Evolutionary conservation across 148 eudicot genomes (phyloP), one percentile per base, ranked within the genome.

Genomic region (Rhododendron mucronatum): DNA sequence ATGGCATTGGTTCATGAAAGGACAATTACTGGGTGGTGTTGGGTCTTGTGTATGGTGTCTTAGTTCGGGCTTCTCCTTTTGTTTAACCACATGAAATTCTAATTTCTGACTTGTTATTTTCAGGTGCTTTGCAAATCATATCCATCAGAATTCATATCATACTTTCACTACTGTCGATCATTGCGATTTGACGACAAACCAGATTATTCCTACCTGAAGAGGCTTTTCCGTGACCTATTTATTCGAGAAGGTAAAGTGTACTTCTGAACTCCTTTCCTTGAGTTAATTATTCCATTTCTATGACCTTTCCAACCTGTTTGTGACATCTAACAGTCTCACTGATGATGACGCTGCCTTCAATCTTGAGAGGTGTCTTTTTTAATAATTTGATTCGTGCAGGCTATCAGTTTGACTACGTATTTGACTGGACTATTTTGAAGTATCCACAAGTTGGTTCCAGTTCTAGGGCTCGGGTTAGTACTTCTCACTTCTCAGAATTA

Each of bases 101-200:
- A 37, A 26, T 67, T 26, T 26, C 33, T 12, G 74, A 75, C 20
- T 21, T 84, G 2, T 75, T 82, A 41, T 53, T 80, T 45, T 41
- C 91, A 96, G 99, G 94, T 91, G 85, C 95, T 96, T 30, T 96
- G 98, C 92, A 97, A 94, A 92, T 92, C 91, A 82, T 90, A 91
- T 87, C 98, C 98, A 78, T 93, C 98, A 59, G 99, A 97, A 87
- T 97, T 97, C 90, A 94, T 93, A 76, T 95, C 98, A 26, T 97
- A 97, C 90, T 97, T 97, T 89, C 99, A 95, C 86, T 97, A 95
- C 85, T 97, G 99, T 65, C 98, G 99, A 47, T 97, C 99, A 73
- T 85, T 97, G 89, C 93, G 98, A 83, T 97, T 97, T 90, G 99
- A 97, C 47, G 99, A 95, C 91, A 97, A 97, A 85, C 99, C 99